phyloP scores from a whole-genome alignment of 768 basidiomycete genomes.

The Pholiota molesta region DNA sequence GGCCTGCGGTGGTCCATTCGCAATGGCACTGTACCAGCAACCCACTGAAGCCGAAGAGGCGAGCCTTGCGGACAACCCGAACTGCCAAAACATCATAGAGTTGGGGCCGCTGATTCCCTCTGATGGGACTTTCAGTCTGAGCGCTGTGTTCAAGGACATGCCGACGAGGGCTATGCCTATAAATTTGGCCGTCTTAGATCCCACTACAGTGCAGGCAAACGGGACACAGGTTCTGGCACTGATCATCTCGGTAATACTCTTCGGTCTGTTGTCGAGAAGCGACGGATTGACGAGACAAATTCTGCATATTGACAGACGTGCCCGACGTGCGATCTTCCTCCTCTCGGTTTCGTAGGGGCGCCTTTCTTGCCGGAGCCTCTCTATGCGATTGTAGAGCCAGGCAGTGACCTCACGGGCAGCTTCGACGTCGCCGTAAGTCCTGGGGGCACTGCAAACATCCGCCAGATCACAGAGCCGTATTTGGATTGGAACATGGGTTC shows the following conservation, averaged over 20 bases:
- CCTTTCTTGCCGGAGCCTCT: neutral
- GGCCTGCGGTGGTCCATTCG: constrained; percentile 13
- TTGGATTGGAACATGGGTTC: neutral
- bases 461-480: neutral
- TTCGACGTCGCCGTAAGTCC: neutral
- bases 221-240: neutral
- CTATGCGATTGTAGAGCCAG: neutral
- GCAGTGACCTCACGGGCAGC: neutral
- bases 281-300: neutral
- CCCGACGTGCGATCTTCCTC: neutral
- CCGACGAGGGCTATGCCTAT: constrained; percentile 9
- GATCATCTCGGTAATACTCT: neutral
- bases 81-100: neutral
- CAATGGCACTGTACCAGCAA: constrained; percentile 13
- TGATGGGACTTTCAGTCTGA: neutral
- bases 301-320: neutral
- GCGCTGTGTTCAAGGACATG: constrained; percentile 8
- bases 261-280: neutral
- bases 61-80: neutral
- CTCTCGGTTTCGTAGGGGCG: neutral
- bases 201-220: neutral
- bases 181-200: neutral
- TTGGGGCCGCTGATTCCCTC: neutral
- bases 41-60: neutral
- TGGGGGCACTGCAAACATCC: neutral